Evolutionary conservation across 2,329 filamentous ascomycete species (phyloP).

Genomic region (Uncinocarpus reesii): DNA sequence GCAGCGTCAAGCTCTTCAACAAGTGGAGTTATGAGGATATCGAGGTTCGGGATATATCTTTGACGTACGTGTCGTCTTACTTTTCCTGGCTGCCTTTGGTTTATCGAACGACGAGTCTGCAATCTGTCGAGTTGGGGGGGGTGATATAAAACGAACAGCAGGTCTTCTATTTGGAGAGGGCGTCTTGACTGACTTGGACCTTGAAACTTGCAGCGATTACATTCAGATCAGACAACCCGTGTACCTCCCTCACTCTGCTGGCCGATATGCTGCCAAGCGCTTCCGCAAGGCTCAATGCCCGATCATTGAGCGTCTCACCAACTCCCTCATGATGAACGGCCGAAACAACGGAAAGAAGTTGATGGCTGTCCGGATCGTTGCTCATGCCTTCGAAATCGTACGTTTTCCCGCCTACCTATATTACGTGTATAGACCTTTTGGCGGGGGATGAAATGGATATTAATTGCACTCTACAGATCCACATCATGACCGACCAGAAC

Average conservation of each 20-base stretch:
- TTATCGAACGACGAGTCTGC: neutral
- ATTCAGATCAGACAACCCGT: constrained; percentile 98
- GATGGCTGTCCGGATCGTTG: constrained; percentile 98
- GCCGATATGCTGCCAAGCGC: constrained; percentile 97
- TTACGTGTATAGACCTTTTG: neutral
- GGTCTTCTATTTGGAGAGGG: neutral
- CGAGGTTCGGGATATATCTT: constrained; percentile 98
- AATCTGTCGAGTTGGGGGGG: neutral
- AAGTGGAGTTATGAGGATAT: constrained; percentile 98
- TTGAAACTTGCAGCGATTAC: constrained; percentile 65
- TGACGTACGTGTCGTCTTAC: constrained; percentile 66
- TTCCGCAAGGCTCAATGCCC: constrained; percentile 99
- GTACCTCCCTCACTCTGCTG: constrained; percentile 98
- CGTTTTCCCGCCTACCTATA: constrained; percentile 35
- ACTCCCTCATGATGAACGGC: constrained; percentile 99
- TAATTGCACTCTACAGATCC: constrained; percentile 53
- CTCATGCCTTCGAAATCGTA: constrained; percentile 99
- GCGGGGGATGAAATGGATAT: neutral
- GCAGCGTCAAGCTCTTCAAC: constrained; percentile 93
- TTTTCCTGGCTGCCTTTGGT: neutral
- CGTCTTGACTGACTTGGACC: constrained; percentile 1
- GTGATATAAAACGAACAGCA: neutral
- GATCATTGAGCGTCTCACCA: constrained; percentile 99
- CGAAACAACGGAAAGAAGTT: constrained; percentile 99
- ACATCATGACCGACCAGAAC: constrained; percentile 99